Evolutionary conservation across 169 alveolate species (phyloP), one percentile per base, ranked within the genome.

Genomic region (Ichthyophthirius multifiliis): DNA sequence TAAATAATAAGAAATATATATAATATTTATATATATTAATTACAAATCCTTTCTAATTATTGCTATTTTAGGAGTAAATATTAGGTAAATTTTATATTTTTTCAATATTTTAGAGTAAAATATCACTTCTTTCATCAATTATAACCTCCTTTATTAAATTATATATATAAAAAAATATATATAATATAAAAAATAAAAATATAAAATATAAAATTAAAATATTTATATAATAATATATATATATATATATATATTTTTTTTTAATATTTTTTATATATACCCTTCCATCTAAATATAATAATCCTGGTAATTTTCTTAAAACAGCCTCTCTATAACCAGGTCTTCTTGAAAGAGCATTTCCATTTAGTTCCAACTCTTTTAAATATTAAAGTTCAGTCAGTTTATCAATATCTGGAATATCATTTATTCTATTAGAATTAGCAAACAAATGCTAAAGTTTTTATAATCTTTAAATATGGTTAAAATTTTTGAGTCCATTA

Each of bases 341-440:
- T 77, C 89, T 92, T 65, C 92, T 84, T n/a, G 77, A 37, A 39
- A 92, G 45, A 27, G 96, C 93, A 74, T 92, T 92, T 27, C 81
- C 83, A 18, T 75, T 47, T 20, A 92, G 48, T 23, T 76, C 74
- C 4, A 92, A 43, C 46, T 92, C 96, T 78, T 74, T 82, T 35
- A 92, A 65, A 45, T 77, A 55, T 2, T 79, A 73, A 5, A 86
- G 20, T 9, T 83, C 88, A 1, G 65, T 43, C 41, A 92, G 34
- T 16, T 85, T 73, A 41, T 92, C 96, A 20, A 92, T 71, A 13
- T 92, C 96, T 75, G 90, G 88, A 46, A 84, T 73, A 23, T 92
- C 94, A 73, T 85, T 44, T 12, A 92, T 71, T 65, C 96, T 84
- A 75, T 92, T 92, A 9, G 86, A 75, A 37, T 43, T 62, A 12